Evolutionary conservation across 768 basidiomycete species (phyloP).

Genomic region (Serendipita sp.): DNA sequence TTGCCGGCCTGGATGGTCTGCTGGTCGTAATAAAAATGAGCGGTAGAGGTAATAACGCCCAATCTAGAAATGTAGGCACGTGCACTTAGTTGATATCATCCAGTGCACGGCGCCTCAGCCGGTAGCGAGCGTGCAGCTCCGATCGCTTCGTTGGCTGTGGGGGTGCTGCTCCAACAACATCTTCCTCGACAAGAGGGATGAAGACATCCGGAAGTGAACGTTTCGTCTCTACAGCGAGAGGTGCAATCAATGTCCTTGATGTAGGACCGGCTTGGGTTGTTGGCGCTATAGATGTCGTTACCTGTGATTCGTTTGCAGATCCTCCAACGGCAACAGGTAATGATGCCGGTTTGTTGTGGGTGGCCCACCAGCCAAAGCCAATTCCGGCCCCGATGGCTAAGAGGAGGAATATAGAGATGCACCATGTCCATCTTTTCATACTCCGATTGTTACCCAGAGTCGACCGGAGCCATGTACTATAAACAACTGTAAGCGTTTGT

Average conservation of each 20-base stretch:
- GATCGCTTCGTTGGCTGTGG: too few species aligned
- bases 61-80: too few species aligned
- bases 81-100: too few species aligned
- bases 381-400: slow-evolving; percentile 40
- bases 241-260: not conserved
- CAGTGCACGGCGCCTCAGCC: too few species aligned
- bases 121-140: too few species aligned
- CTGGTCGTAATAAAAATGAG: too few species aligned
- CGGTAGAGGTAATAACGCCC: too few species aligned
- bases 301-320: slow-evolving; percentile 28
- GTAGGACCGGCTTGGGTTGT: slow-evolving; percentile 8
- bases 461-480: slow-evolving; percentile 52
- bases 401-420: slow-evolving; percentile 44
- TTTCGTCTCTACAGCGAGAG: not conserved
- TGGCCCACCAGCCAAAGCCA: slow-evolving; percentile 42
- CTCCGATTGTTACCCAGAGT: slow-evolving; percentile 37
- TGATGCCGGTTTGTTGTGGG: slow-evolving; percentile 34
- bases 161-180: too few species aligned
- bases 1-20: too few species aligned
- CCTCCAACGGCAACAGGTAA: slow-evolving; percentile 53
- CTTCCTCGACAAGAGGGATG: too few species aligned
- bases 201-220: not conserved
- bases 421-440: slow-evolving; percentile 52
- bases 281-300: slow-evolving; percentile 10
- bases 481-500: not conserved